Evolutionary conservation across 73 alveolate species (phyloP).

Genomic region (Uronychia setigera): DNA sequence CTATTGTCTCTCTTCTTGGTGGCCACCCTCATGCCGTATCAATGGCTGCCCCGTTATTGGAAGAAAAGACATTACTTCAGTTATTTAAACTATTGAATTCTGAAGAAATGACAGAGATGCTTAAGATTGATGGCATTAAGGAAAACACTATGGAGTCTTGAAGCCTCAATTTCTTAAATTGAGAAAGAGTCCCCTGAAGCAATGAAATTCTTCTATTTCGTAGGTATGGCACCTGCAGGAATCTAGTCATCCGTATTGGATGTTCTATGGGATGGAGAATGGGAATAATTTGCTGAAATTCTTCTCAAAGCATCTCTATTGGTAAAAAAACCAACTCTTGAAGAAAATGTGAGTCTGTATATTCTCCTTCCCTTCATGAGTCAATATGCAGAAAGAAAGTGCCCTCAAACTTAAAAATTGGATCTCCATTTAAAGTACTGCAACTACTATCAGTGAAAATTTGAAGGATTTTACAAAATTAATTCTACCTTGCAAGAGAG

Average conservation of each 20-base stretch:
- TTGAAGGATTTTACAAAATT: neutral
- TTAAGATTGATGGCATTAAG: conserved; percentile 4
- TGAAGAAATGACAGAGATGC: conserved; percentile 41
- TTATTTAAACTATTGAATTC: conserved; percentile 28
- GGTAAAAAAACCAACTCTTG: neutral
- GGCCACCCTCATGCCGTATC: conserved; percentile 76
- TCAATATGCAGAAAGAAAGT: conserved; percentile 35
- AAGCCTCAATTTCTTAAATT: conserved; percentile 31
- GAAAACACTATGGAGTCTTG: conserved; percentile 46
- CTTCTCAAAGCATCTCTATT: conserved; percentile 35
- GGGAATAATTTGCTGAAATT: conserved; percentile 28
- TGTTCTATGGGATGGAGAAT: conserved; percentile 42
- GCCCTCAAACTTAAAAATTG: neutral
- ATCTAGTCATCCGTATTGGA: conserved; percentile 16
- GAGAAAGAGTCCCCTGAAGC: conserved; percentile 26
- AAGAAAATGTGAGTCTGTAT: neutral
- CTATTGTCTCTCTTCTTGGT: conserved; percentile 37
- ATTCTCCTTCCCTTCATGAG: conserved; percentile 49
- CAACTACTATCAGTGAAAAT: neutral
- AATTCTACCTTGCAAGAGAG: neutral
- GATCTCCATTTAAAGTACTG: conserved; percentile 16
- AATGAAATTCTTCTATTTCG: conserved; percentile 34
- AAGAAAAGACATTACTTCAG: conserved; percentile 43
- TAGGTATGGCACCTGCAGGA: conserved; percentile 60
- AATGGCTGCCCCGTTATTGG: conserved; percentile 55